Base-by-base conservation (phyloP, 2,329 filamentous ascomycete genomes). In the Chaetomiaceae sp. region DNA sequence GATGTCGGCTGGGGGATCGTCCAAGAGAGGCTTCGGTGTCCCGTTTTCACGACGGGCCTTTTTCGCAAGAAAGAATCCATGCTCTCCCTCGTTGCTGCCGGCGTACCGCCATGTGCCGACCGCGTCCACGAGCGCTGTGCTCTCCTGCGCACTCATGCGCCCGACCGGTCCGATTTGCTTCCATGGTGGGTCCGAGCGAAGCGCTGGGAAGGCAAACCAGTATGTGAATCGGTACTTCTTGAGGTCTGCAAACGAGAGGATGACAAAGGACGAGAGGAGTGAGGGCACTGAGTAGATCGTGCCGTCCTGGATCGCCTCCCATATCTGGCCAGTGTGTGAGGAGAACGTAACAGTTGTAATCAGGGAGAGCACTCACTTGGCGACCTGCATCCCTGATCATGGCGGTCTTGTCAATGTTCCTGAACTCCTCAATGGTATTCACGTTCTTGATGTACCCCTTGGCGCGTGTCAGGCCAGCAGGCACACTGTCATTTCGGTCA, bases 171-270 rank as follows among this genome's bases (percentile, higher is more conserved):
- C 79, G 2, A 77, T 70, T 47, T 85, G 75, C 62, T 82, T 85
- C 94, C 94, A 99, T 25, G 80, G 76, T 1, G 90, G 89, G 51
- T 92, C 86, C 4, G 92, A 95, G 68, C 95, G 91, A 40, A 99
- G 78, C 15, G 92, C 91, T 1, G 94, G 94, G 65, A 95, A 99
- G 5, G 88, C 92, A 70, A 97, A 97, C 84, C 95, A 95, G 72
- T 97, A 97, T n/a, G 87, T 90, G 68, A 97, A 96, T 59, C 86
- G 89, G 74, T 97, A 97, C 67, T 95, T 96, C 71, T 99, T 99
- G 31, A 99, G 80, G 67, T 99, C 92, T 58, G 94, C 92, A 68
- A 89, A 99, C 15, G 90, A 96, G 42, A 97, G 83, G 54, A 95
- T 84, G 23, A 89, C 81, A 69, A 96, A 97, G 6, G 89, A 94